phyloP scores from a whole-genome alignment of 257 asterid species.

The Przewalskia tangutica region DNA sequence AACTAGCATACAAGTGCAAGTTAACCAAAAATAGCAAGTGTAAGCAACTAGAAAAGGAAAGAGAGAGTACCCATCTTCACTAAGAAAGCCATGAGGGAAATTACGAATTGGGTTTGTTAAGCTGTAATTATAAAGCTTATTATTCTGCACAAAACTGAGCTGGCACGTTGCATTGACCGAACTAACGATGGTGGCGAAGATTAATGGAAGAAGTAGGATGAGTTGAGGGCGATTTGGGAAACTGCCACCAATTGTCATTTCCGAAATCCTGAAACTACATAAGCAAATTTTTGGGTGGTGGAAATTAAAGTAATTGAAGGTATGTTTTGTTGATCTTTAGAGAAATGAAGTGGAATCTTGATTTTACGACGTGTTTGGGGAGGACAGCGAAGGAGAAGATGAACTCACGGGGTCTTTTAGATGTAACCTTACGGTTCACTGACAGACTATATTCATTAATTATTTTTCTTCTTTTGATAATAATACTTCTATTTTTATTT shows the following conservation, averaged over 20 bases:
- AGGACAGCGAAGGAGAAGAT: not conserved
- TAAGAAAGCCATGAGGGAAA: slow-evolving; percentile 76
- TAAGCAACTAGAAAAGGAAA: not conserved
- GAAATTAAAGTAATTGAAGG: not conserved
- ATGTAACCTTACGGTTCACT: too few species aligned
- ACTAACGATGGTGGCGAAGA: slow-evolving; percentile 25
- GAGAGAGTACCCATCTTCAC: slow-evolving; percentile 84
- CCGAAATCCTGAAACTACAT: slow-evolving; percentile 20
- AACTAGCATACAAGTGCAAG: not conserved
- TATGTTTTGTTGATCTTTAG: not conserved
- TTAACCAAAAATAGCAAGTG: not conserved
- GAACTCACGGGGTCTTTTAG: not conserved
- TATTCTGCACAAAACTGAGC: slow-evolving; percentile 46
- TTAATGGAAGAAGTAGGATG: slow-evolving; percentile 12
- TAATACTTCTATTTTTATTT: too few species aligned
- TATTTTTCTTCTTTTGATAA: too few species aligned
- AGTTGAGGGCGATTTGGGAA: slow-evolving; percentile 14
- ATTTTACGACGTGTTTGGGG: not conserved
- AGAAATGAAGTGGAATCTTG: not conserved
- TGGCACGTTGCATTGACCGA: slow-evolving; percentile 50
- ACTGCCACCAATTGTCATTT: slow-evolving; percentile 27
- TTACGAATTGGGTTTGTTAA: slow-evolving; percentile 48
- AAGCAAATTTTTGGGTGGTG: not conserved
- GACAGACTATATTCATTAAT: too few species aligned
- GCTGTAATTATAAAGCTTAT: slow-evolving; percentile 55